Evolutionary conservation across 2,329 filamentous ascomycete species (phyloP).

Genomic region (Cylindrodendrum hubeiense): DNA sequence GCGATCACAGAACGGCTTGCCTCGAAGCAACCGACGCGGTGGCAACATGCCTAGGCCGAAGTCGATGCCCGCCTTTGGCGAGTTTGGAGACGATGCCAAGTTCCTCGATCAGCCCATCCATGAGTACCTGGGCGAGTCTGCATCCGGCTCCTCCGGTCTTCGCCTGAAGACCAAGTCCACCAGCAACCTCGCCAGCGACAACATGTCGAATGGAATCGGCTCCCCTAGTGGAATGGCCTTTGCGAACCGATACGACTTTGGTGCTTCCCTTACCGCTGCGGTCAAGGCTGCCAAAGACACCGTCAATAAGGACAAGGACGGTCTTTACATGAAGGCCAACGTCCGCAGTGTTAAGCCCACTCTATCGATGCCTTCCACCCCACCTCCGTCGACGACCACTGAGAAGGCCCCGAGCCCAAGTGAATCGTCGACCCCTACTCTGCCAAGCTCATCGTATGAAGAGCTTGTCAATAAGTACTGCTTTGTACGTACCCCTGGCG

Average conservation of each 20-base stretch:
- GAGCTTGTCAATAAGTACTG: conserved; percentile 99
- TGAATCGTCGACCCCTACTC: conserved; percentile 64
- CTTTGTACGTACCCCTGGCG: conserved; percentile 86
- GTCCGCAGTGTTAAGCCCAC: conserved; percentile 44
- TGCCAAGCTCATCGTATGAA: conserved; percentile 92
- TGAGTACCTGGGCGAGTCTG: conserved; percentile 74
- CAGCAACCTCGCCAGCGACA: conserved; percentile 72
- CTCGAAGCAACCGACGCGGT: conserved; percentile 73
- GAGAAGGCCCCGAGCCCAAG: conserved; percentile 54
- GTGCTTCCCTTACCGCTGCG: conserved; percentile 88
- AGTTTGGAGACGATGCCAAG: conserved; percentile 75
- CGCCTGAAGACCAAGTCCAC: conserved; percentile 79
- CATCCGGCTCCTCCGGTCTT: conserved; percentile 65
- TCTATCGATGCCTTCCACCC: conserved; percentile 44
- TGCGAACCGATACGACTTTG: conserved; percentile 95
- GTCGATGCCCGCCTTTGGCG: conserved; percentile 73
- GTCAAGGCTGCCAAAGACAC: conserved; percentile 79
- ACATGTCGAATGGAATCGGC: conserved; percentile 63
- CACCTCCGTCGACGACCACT: conserved; percentile 26
- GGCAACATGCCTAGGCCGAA: conserved; percentile 61
- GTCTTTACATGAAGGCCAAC: conserved; percentile 68
- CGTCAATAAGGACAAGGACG: conserved; percentile 69
- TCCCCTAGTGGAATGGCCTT: conserved; percentile 80
- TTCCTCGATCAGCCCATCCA: conserved; percentile 72
- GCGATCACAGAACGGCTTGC: conserved; percentile 67